Conservation (phyloP, 371 early-diverging fungal species). For the Mortierella sp. region DNA sequence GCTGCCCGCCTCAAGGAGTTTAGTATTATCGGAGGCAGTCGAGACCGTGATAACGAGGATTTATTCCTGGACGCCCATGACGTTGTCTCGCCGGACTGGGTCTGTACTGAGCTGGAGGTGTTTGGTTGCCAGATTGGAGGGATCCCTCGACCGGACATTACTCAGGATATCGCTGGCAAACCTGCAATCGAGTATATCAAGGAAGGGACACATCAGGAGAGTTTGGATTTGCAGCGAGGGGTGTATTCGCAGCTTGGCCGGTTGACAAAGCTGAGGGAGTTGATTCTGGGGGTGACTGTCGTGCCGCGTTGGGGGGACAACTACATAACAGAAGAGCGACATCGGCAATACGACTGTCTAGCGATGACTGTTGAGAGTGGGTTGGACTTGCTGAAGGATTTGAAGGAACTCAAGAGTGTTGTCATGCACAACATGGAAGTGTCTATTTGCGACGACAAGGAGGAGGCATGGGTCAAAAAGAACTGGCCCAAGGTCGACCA, state of each 20-base stretch:
- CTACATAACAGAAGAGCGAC: no score
- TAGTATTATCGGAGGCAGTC: neutral
- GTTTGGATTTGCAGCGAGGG: neutral
- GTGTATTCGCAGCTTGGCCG: neutral
- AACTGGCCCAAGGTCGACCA: conserved; percentile 2
- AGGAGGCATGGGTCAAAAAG: conserved; percentile 14
- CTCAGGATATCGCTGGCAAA: neutral
- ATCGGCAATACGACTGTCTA: neutral
- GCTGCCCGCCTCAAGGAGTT: neutral
- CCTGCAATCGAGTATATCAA: neutral
- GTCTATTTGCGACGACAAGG: neutral
- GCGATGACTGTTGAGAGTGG: neutral
- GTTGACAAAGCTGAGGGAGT: conserved; percentile 1
- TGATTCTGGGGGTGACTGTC: neutral
- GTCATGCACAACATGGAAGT: conserved; percentile 10
- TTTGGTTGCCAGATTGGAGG: neutral
- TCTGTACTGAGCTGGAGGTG: neutral
- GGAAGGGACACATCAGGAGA: neutral
- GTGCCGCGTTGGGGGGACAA: neutral
- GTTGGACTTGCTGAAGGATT: neutral
- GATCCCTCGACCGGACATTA: neutral
- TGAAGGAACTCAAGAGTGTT: neutral
- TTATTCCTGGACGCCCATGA: neutral
- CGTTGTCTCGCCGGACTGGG: neutral
- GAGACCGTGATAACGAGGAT: neutral